Evolutionary conservation across 2,329 filamentous ascomycete genomes (phyloP).

Genomic region (Aspergillus transmontanensis): DNA sequence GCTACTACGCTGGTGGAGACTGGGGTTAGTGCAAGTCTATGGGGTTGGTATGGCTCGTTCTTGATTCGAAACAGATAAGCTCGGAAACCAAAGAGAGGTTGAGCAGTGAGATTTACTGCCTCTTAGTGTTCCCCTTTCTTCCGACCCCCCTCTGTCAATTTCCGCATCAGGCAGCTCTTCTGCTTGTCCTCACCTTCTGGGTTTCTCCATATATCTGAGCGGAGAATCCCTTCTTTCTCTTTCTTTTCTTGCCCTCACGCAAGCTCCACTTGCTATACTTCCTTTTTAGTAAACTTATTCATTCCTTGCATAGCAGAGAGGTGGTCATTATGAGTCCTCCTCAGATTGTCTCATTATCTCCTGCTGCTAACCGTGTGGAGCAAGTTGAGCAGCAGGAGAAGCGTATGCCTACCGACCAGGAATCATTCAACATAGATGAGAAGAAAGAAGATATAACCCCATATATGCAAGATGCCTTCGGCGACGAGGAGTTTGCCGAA

Average conservation of each 20-base stretch:
- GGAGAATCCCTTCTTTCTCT: not conserved
- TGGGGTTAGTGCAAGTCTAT: not conserved
- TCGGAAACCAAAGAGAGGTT: not conserved
- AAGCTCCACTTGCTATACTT: not conserved
- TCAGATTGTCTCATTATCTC: constrained; percentile 16
- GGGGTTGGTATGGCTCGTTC: not conserved
- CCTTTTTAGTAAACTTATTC: not conserved
- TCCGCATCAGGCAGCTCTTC: not conserved
- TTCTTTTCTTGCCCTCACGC: not conserved
- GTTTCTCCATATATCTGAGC: not conserved
- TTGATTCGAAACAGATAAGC: not conserved
- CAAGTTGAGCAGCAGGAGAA: constrained; percentile 14
- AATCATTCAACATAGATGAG: constrained; percentile 19
- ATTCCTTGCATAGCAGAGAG: not conserved
- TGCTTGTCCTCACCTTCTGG: not conserved
- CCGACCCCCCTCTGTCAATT: not conserved
- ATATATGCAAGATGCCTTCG: constrained; percentile 41
- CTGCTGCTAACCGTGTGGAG: constrained; percentile 17
- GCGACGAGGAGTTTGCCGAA: constrained; percentile 43
- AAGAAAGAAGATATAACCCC: constrained; percentile 24
- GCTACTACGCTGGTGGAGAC: not conserved
- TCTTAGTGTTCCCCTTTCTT: not conserved
- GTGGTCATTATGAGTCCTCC: constrained; percentile 16
- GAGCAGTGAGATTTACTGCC: not conserved
- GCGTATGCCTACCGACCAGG: constrained; percentile 9